A percentile compares a stretch with the other conserved stretches of the same genome.
These are phyloP conservation scores for Draba incana DNA, from an alignment of 345 rosid species.

Conservation along the genomic window DNA sequence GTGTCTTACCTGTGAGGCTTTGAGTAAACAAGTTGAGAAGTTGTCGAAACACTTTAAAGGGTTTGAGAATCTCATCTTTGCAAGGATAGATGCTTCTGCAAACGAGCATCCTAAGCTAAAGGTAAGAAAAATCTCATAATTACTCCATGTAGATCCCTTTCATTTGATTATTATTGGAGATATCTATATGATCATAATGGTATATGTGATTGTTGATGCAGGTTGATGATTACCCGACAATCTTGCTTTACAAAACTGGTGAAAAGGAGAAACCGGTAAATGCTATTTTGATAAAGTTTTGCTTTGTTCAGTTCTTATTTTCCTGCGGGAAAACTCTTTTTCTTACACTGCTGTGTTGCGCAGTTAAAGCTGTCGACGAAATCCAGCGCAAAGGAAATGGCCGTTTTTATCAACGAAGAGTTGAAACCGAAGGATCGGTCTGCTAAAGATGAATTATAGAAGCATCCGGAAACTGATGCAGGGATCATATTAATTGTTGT, in stretches of 20 bases:
- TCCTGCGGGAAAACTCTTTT: not conserved
- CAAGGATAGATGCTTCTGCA: conserved; percentile 83
- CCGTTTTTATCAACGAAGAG: conserved; percentile 36
- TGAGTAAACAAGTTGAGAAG: conserved; percentile 81
- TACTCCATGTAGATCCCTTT: conserved; percentile 52
- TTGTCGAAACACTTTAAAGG: conserved; percentile 88
- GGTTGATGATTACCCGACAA: conserved; percentile 73
- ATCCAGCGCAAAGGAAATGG: conserved; percentile 44
- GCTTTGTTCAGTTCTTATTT: conserved; percentile 45
- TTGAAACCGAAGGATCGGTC: conserved; percentile 17
- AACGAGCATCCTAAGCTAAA: conserved; percentile 87
- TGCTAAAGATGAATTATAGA: conserved; percentile 39
- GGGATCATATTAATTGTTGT: conserved; percentile 3
- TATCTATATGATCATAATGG: conserved; percentile 38
- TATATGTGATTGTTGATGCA: conserved; percentile 37
- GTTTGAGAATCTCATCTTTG: conserved; percentile 61
- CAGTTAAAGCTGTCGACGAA: conserved; percentile 73
- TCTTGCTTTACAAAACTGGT: conserved; percentile 63
- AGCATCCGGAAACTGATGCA: not conserved
- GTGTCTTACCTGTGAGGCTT: conserved; percentile 77
- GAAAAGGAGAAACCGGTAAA: conserved; percentile 75
- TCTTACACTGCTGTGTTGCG: conserved; percentile 47
- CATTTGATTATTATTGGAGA: conserved; percentile 66
- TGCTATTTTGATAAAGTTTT: conserved; percentile 15
- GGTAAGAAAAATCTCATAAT: conserved; percentile 65